Conservation (phyloP, 768 basidiomycete genomes). For the Galerina sulciceps region DNA sequence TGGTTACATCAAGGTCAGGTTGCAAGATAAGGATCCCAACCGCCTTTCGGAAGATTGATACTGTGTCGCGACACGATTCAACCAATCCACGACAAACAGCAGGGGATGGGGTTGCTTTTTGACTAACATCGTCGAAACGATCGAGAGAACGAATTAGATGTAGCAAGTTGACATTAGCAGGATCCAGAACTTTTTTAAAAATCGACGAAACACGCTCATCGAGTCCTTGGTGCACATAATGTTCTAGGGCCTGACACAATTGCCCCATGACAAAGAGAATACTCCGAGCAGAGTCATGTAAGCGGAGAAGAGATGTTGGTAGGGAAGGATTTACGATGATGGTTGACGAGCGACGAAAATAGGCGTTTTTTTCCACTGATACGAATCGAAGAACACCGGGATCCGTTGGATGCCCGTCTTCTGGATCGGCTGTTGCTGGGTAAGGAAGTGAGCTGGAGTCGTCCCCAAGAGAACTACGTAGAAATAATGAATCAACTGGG, state of each 20-base stretch:
- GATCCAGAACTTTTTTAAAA: conserved; percentile 83
- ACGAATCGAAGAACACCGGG: conserved; percentile 57
- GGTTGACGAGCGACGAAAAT: conserved; percentile 91
- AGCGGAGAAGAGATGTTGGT: conserved; percentile 65
- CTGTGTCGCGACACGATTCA: conserved; percentile 83
- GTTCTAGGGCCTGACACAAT: conserved; percentile 85
- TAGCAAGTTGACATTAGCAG: conserved; percentile 80
- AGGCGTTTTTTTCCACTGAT: conserved; percentile 85
- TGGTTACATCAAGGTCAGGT: conserved; percentile 71
- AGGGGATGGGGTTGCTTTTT: conserved; percentile 69
- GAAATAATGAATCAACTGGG: conserved; percentile 6
- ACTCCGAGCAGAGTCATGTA: conserved; percentile 90
- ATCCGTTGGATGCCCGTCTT: conserved; percentile 34
- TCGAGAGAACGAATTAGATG: conserved; percentile 88
- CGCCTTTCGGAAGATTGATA: conserved; percentile 86
- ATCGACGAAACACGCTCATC: conserved; percentile 84
- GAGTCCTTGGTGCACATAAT: conserved; percentile 82
- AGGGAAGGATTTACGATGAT: conserved; percentile 72
- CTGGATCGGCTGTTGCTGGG: no score
- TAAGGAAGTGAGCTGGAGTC: conserved; percentile 29
- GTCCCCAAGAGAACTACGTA: conserved; percentile 32
- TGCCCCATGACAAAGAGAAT: conserved; percentile 92
- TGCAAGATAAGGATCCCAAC: conserved; percentile 82
- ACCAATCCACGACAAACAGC: conserved; percentile 76
- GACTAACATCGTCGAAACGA: conserved; percentile 84